Evolutionary conservation across 805 yeast species (phyloP), one percentile per base, ranked within the genome.

Genomic region (Saccharomycopsis amapae): DNA sequence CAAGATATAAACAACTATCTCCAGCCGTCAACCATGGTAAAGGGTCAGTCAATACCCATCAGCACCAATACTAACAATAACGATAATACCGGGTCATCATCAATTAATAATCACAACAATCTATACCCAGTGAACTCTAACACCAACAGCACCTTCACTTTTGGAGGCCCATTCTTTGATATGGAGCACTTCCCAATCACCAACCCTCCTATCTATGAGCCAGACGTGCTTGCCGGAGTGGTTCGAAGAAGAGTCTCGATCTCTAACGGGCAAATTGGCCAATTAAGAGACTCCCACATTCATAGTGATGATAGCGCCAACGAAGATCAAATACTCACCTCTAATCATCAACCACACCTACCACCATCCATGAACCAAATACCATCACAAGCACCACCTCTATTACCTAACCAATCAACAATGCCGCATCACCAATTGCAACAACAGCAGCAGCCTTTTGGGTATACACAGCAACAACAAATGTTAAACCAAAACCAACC

Each of bases 231-330:
- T 53, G 61, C 33, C 10, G 66, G 57, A 5, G 58, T 67, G 18
- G 57, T 72, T 38, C 67, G 81, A 58, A 68, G 93, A 59, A 72
- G 94, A 58, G 79, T 84, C 2, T 83, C 93, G 37, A 84, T 84
- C 43, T 81, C 90, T 9, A 84, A 84, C 62, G 94, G 94, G 56
- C 94, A 84, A 58, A 84, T 84, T 53, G 85, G 88, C 40, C 94
- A 84, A 57, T 73, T 84, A 30, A 72, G 76, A 4, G 71, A 67
- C 41, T 50, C 51, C 26, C 51, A 44, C 34, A 50, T 32, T 24
- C 62, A 61, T 43, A 59, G 62, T 35, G 55, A 58, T 41, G 65
- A 64, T 22, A 34, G 38, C 5, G 37, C 40, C 34, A n/a, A n/a
- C n/a, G n/a, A n/a, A n/a, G n/a, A n/a, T n/a, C n/a, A n/a, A n/a